These are phyloP conservation scores for Russula griseocarnosa DNA, from an alignment of 768 basidiomycete species.

Conservation along the genomic window DNA sequence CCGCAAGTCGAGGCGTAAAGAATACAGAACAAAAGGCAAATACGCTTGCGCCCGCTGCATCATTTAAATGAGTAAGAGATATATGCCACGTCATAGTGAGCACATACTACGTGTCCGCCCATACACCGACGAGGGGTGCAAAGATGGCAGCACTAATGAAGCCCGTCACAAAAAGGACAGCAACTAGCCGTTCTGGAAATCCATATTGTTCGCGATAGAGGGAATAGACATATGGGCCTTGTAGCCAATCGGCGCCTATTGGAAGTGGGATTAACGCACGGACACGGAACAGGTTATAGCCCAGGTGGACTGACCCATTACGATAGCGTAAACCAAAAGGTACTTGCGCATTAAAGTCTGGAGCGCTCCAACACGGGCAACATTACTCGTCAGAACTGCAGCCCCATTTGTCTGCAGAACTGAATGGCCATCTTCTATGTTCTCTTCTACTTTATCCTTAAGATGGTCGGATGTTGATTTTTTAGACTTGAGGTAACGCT, in stretches of 20 bases:
- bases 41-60: conserved; percentile 57
- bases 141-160: conserved; percentile 66
- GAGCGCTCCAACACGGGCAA: conserved; percentile 21
- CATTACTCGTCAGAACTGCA: background rate
- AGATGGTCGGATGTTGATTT: conserved; percentile 4
- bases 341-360: conserved; percentile 27
- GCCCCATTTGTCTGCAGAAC: conserved; percentile 1
- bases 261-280: conserved; percentile 3
- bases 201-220: conserved; percentile 65
- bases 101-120: conserved; percentile 73
- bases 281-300: background rate
- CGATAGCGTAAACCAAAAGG: conserved; percentile 26
- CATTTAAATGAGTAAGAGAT: background rate
- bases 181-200: conserved; percentile 60
- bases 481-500: conserved; percentile 29
- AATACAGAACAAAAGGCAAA: conserved; percentile 70
- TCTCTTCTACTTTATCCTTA: conserved; percentile 19
- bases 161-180: conserved; percentile 72
- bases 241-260: conserved; percentile 72
- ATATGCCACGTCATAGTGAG: background rate
- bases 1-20: conserved; percentile 58
- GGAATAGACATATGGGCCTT: conserved; percentile 76
- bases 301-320: conserved; percentile 13
- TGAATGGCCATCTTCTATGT: conserved; percentile 19
- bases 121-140: conserved; percentile 68